Evolutionary conservation across 73 alveolate genomes (phyloP), one percentile per base, ranked within the genome.

Genomic region (Symbiodinium natans): DNA sequence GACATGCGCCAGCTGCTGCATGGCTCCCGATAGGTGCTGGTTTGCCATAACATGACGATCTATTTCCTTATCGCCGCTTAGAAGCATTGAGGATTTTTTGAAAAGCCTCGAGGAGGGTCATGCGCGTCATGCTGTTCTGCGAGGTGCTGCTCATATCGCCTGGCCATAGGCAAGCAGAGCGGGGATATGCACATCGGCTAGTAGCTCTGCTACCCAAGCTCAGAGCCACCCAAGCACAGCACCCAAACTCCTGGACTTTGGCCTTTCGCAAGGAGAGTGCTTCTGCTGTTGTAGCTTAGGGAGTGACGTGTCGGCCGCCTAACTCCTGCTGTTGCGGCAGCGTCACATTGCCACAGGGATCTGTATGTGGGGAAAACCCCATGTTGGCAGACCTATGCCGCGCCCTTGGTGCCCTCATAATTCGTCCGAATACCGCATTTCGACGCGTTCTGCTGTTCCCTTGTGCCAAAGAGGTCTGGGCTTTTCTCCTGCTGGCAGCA

Each of bases 291-390:
- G 71, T 52, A 29, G 23, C 15, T 52, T 29, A 29, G 71, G 9
- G 71, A 6, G 71, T 52, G 9, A 13, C 59, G 31, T 63, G 80
- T 25, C 33, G 80, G 33, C 36, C 9, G 80, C 33, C 27, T 31
- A 63, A 29, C 9, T 63, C 38, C 39, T 27, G 80, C 59, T 46
- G 6, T 6, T 46, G 6, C 59, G 13, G 13, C 21, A n/a, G 13
- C 59, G 59, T n/a, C 0, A 17, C 25, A 8, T 13, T 13, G 33
- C 41, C 3, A 23, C 89, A 90, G 97, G 97, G 97, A 90, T 42
- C 80, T 90, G 80, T 90, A 90, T 33, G 97, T 90, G 97, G 97
- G 97, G 38, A 90, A 90, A 85, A 83, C 80, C 48, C 97, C 97
- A 71, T 90, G 97, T 71, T 90, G 97, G 97, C 97, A 90, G 48